Evolutionary conservation across 2,329 filamentous ascomycete genomes (phyloP), one percentile per base, ranked within the genome.

Genomic region (Aspergillus niger): DNA sequence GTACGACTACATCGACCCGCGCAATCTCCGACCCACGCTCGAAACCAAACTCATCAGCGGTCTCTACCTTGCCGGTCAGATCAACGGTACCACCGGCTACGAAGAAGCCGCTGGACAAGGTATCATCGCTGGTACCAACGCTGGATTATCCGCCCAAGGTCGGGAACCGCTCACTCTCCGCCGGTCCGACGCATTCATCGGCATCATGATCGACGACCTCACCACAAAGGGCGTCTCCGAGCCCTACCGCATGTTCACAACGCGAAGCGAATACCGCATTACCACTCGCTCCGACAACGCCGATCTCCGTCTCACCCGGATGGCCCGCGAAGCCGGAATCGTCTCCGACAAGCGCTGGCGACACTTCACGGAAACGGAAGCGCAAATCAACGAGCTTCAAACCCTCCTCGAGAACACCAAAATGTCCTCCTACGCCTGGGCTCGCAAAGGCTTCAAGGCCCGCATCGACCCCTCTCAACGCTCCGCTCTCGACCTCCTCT

Each of bases 221-320:
- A 89, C 96, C 72, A 98, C 94, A 22, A 98, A 97, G 77, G 95
- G 95, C 51, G 95, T 99, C 30, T 93, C 91, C 2, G 95, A 99
- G 73, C 95, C 95, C 1, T 99, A 99, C 77, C 88, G 95, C 67
- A 98, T 99, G 93, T 99, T 99, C 80, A 99, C 95, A 2, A 91
- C 91, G 5, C 88, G 95, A 65, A 96, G 91, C 78, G 95, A 99
- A 79, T 99, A 96, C 77, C 91, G 95, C 63, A 93, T 99, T 85
- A 91, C 89, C 47, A 87, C 92, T 2, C 89, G 95, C 63, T 89
- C 95, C 49, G 95, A 99, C 79, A 99, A 99, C 72, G 95, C 95
- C 38, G 95, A 99, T 76, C 76, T 89, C 5, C 88, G 95, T 2
- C 86, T 99, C 30, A 98, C 95, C 0, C 82, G 85, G 30, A 89